Conservation (phyloP, 1,284 basidiomycete species). For the Veloporphyrellus conicus region DNA sequence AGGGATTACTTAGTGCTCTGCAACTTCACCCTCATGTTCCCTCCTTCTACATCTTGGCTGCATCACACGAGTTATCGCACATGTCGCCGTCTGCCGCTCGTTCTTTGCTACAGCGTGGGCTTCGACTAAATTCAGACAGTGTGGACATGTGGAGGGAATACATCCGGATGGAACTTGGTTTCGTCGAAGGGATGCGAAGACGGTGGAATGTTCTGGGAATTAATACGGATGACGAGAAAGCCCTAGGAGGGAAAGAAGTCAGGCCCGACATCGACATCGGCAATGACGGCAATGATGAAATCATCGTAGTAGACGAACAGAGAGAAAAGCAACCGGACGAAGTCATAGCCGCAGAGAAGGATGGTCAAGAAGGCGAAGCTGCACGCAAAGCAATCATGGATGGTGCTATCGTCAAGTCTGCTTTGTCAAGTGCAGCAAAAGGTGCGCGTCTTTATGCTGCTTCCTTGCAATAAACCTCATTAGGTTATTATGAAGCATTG, state of each 20-base stretch:
- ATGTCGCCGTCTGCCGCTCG: constrained; percentile 80
- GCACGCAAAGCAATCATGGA: constrained; percentile 61
- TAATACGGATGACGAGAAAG: constrained; percentile 29
- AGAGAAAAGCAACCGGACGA: constrained; percentile 25
- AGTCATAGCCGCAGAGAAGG: constrained; percentile 31
- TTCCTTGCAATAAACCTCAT: neutral
- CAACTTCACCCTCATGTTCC: constrained; percentile 82
- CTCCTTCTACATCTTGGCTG: constrained; percentile 81
- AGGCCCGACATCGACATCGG: constrained; percentile 23
- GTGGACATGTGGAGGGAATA: constrained; percentile 83
- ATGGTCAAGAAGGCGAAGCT: constrained; percentile 41
- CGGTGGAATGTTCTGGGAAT: constrained; percentile 80
- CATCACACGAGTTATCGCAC: constrained; percentile 78
- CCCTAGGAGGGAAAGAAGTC: constrained; percentile 20
- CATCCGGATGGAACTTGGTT: constrained; percentile 87
- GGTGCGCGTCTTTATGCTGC: constrained; percentile 39
- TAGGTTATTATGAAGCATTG: constrained; percentile 41
- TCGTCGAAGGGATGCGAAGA: constrained; percentile 77
- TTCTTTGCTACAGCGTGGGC: constrained; percentile 78
- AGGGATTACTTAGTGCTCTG: constrained; percentile 55
- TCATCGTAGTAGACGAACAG: constrained; percentile 18
- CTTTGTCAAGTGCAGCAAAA: constrained; percentile 60
- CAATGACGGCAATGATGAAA: constrained; percentile 25
- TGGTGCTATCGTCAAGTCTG: constrained; percentile 68
- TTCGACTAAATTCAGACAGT: constrained; percentile 71